Evolutionary conservation across 2,329 filamentous ascomycete species (phyloP).

Genomic region (Fusarium irregulare): DNA sequence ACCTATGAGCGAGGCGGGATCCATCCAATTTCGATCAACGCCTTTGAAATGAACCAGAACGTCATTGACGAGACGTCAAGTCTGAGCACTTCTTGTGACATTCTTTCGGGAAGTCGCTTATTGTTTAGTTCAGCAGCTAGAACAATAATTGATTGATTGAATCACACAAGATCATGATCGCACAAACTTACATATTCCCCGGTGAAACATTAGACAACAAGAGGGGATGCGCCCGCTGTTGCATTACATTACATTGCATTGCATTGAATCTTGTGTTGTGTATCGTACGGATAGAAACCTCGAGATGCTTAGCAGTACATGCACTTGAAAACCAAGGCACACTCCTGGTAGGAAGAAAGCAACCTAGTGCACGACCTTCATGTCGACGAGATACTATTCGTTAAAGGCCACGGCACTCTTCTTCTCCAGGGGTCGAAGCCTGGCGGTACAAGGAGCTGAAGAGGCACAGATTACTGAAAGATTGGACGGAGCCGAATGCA

Average conservation of each 20-base stretch:
- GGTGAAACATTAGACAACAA: constrained; percentile 26
- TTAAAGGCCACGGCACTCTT: constrained; percentile 22
- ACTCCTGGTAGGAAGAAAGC: not conserved
- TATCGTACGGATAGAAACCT: constrained; percentile 1
- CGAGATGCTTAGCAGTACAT: not conserved
- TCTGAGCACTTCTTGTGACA: constrained; percentile 18
- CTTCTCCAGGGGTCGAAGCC: constrained; percentile 26
- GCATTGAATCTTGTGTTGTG: not conserved
- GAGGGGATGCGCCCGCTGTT: constrained; percentile 18
- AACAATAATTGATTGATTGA: not conserved
- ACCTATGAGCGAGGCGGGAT: not conserved
- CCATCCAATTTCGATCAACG: constrained; percentile 34
- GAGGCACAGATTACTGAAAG: constrained; percentile 28
- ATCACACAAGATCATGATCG: constrained; percentile 9
- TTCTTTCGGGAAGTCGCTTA: constrained; percentile 29
- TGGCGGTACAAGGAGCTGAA: constrained; percentile 38
- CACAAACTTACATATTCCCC: not conserved
- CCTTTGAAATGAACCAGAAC: constrained; percentile 35
- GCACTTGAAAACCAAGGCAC: constrained; percentile 21
- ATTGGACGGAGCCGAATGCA: constrained; percentile 18
- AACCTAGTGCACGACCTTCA: constrained; percentile 22
- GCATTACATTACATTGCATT: not conserved
- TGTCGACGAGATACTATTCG: constrained; percentile 24
- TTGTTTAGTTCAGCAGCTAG: not conserved
- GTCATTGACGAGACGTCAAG: constrained; percentile 34